Evolutionary conservation across 1,284 basidiomycete genomes (phyloP), one percentile per base, ranked within the genome.

Genomic region (Malassezia nana): DNA sequence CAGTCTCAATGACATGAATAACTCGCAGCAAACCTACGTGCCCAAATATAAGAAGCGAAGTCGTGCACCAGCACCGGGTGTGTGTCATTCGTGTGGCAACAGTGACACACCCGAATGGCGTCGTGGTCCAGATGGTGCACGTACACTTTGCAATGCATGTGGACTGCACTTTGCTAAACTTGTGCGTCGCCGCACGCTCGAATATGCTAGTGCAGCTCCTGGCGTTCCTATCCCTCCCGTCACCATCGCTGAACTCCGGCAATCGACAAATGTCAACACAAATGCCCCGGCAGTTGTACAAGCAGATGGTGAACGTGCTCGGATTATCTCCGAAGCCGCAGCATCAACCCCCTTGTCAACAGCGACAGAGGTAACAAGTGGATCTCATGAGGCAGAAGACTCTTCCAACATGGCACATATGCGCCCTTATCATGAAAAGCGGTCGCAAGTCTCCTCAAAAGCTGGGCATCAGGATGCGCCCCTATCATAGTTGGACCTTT

Each of bases 81-180:
- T 58, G 16, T 72, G 70, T 53, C 61, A 63, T 31, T 61, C 65
- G 24, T 72, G 70, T 46, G 65, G 64, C 2, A 62, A 60, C 22
- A 50, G 45, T 42, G 68, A 71, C 30, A 72, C 70, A 24, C 70
- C 70, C 0, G 70, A 73, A 50, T 73, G 70, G 70, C 56, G 70
- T 9, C 57, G 69, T 6, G 70, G 70, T 20, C 70, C 70, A 12
- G 67, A 68, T 42, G 70, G 70, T 18, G 65, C 68, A 1, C 58
- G 70, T 4, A 73, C 70, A 24, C 62, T 73, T 20, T 73, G 70
- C 63, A 73, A 73, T 52, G 70, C 70, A 4, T 73, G 70, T 49
- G 67, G 67, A 9, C 49, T 68, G 52, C 64, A 63, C 40, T 58
- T 43, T 28, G 60, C 67, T 42, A 69, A 69, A 56, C 58, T 69